Evolutionary conservation across 768 basidiomycete genomes (phyloP).

Genomic region (Strobilomyces confusus): DNA sequence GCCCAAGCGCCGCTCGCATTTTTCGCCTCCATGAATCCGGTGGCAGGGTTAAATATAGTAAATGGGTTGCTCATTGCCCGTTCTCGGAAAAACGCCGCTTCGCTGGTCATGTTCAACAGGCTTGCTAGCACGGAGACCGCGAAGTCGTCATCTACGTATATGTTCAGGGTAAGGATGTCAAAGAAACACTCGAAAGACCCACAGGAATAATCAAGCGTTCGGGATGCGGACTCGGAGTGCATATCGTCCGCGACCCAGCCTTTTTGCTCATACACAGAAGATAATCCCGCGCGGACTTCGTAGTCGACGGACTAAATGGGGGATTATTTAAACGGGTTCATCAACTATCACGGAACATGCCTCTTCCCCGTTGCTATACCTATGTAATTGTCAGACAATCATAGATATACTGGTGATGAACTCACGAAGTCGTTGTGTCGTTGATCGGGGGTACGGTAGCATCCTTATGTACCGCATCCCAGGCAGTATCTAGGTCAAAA

Average conservation of each 20-base stretch:
- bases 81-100: slow-evolving; percentile 49
- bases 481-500: slow-evolving; percentile 62
- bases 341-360: slow-evolving; percentile 7
- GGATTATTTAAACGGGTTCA: neutral
- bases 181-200: slow-evolving; percentile 16
- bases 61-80: slow-evolving; percentile 56
- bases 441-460: slow-evolving; percentile 57
- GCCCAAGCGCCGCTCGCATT: slow-evolving; percentile 69
- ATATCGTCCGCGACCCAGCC: slow-evolving; percentile 43
- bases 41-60: slow-evolving; percentile 58
- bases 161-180: neutral
- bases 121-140: slow-evolving; percentile 49
- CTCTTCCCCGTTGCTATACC: no score
- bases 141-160: slow-evolving; percentile 37
- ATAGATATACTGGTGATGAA: neutral
- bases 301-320: slow-evolving; percentile 58
- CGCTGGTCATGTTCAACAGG: slow-evolving; percentile 45
- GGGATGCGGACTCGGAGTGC: slow-evolving; percentile 70
- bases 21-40: slow-evolving; percentile 81
- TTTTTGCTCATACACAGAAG: slow-evolving; percentile 21
- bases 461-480: slow-evolving; percentile 74
- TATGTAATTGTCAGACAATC: slow-evolving; percentile 25
- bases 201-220: slow-evolving; percentile 81
- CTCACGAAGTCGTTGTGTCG: slow-evolving; percentile 51
- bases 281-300: slow-evolving; percentile 77